Evolutionary conservation across 2,329 filamentous ascomycete species (phyloP).

Genomic region (Thermothelomyces thermophilus): DNA sequence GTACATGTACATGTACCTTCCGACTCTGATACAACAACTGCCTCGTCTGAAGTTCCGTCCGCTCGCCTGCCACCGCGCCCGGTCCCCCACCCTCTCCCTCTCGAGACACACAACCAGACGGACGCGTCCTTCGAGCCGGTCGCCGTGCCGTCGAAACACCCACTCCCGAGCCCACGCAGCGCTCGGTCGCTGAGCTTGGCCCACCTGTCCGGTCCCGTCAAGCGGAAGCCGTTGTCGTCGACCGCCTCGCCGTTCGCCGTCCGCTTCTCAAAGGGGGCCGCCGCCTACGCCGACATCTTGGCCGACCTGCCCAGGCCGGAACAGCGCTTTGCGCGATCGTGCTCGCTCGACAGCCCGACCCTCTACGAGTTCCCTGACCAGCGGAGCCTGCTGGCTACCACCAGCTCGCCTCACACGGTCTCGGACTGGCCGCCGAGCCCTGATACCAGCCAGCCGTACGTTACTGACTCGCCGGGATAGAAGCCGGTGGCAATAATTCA

Average conservation of each 20-base stretch:
- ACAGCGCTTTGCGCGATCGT: constrained; percentile 48
- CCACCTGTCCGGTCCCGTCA: constrained; percentile 37
- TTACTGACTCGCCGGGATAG: constrained; percentile 21
- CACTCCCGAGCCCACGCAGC: constrained; percentile 27
- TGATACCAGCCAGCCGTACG: constrained; percentile 25
- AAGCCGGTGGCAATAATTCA: constrained; percentile 17
- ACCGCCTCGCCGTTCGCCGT: constrained; percentile 47
- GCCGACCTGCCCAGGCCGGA: constrained; percentile 43
- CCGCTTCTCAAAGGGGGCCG: constrained; percentile 37
- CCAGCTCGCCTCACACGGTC: constrained; percentile 15
- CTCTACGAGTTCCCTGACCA: constrained; percentile 50
- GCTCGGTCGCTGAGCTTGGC: constrained; percentile 29
- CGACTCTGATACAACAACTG: constrained; percentile 21
- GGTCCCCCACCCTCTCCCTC: constrained; percentile 13
- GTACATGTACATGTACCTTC: constrained; percentile 8
- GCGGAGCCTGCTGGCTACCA: constrained; percentile 9
- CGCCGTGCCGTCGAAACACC: constrained; percentile 12
- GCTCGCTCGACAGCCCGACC: constrained; percentile 54
- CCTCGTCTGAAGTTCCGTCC: constrained; percentile 21
- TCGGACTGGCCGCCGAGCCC: constrained; percentile 21
- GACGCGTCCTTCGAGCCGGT: constrained; percentile 18
- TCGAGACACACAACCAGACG: constrained; percentile 25
- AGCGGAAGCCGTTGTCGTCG: constrained; percentile 55
- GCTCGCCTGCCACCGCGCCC: constrained; percentile 13
- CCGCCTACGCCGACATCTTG: constrained; percentile 32